Conservation (phyloP, 352 stramenopile genomes). For the Phytophthora podocarpi region DNA sequence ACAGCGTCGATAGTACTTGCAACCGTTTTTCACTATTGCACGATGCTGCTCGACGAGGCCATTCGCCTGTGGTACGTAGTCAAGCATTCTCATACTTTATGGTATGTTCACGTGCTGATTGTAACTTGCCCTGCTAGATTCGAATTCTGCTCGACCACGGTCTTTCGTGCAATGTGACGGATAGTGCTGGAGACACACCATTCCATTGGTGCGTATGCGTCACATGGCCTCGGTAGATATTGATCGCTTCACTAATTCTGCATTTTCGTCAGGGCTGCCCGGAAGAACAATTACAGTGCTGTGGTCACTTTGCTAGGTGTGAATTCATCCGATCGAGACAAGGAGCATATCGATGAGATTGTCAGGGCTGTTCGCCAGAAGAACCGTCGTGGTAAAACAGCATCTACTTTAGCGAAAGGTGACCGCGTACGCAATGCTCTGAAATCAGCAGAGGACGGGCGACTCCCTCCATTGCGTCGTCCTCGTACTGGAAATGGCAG, state of each 20-base stretch:
- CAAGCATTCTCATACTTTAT: neutral
- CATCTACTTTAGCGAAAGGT: conserved; percentile 44
- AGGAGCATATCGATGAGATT: conserved; percentile 31
- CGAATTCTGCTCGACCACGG: conserved; percentile 50
- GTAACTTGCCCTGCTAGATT: conserved; percentile 36
- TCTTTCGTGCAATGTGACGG: conserved; percentile 44
- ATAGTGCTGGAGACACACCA: conserved; percentile 61
- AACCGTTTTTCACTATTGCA: conserved; percentile 75
- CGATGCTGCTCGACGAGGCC: conserved; percentile 60
- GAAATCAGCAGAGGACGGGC: conserved; percentile 57
- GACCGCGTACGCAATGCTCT: conserved; percentile 48
- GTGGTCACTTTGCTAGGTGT: conserved; percentile 54
- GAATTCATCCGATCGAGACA: conserved; percentile 37
- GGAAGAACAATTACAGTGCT: conserved; percentile 66
- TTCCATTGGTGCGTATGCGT: conserved; percentile 59
- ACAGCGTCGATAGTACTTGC: conserved; percentile 53
- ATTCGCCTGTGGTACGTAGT: conserved; percentile 49
- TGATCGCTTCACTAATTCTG: neutral
- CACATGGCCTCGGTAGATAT: neutral
- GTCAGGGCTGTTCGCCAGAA: conserved; percentile 42
- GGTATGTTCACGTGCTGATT: neutral
- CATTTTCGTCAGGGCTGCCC: conserved; percentile 48
- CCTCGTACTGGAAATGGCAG: conserved; percentile 10
- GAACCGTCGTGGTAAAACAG: conserved; percentile 56
- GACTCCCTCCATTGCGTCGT: conserved; percentile 34